Conservation (phyloP, 164 flowering plant genomes). For the Annona cherimola region DNA sequence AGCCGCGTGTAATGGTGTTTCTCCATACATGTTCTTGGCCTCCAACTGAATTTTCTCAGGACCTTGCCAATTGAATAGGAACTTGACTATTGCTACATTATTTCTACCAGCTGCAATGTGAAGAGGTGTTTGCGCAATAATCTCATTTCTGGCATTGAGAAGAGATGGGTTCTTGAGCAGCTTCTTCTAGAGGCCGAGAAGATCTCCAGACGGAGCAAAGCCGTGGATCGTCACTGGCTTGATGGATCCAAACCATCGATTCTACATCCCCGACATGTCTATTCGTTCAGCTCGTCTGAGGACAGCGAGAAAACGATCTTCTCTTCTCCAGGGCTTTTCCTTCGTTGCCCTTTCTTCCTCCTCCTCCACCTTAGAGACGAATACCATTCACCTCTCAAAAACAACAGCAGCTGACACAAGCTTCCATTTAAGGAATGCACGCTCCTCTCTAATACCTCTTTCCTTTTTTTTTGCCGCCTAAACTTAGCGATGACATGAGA, state of each 20-base stretch:
- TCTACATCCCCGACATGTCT: constrained; percentile 32
- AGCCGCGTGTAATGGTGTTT: constrained; percentile 97
- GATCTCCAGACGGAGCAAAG: constrained; percentile 77
- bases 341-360: no score
- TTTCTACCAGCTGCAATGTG: constrained; percentile 88
- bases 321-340: no score
- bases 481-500: no score
- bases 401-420: no score
- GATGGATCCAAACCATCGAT: constrained; percentile 53
- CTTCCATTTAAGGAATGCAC: no score
- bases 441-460: no score
- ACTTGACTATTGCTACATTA: constrained; percentile 58
- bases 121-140: constrained; percentile 93
- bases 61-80: constrained; percentile 63
- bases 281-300: constrained; percentile 4
- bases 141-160: constrained; percentile 73
- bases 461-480: no score
- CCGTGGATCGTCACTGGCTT: constrained; percentile 62
- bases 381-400: no score
- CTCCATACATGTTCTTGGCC: constrained; percentile 96
- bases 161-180: constrained; percentile 70
- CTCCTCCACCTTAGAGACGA: no score
- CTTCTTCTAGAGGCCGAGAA: constrained; percentile 47
- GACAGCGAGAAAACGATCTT: no score
- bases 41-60: constrained; percentile 73